These are phyloP conservation scores for Apiotrichum siamense DNA, from an alignment of 1,284 basidiomycete species.

Conservation along the genomic window DNA sequence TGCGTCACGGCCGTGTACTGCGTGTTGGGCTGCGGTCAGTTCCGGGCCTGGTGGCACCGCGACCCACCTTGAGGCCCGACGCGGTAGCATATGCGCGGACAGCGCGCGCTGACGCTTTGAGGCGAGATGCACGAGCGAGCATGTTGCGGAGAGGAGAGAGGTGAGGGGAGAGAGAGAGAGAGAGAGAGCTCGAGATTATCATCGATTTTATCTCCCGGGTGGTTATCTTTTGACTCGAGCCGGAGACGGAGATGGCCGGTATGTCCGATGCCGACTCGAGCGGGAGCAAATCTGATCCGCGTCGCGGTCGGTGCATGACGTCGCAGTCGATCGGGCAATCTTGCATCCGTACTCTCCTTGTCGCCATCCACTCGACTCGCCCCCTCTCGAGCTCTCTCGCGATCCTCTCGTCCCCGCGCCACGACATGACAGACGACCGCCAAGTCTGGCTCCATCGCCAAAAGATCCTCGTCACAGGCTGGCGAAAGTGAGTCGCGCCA, in stretches of 20 bases:
- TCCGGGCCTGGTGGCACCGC: neutral
- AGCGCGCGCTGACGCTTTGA: neutral
- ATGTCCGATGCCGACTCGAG: neutral
- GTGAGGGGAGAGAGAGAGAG: neutral
- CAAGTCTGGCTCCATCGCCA: constrained; percentile 17
- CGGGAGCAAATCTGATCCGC: neutral
- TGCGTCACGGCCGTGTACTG: constrained; percentile 52
- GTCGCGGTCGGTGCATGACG: no score
- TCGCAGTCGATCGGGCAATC: no score
- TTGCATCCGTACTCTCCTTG: neutral
- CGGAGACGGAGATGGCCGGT: neutral
- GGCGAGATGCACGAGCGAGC: constrained; percentile 6
- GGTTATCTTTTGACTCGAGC: neutral
- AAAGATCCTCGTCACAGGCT: constrained; percentile 71
- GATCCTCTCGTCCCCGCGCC: neutral
- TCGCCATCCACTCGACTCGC: neutral
- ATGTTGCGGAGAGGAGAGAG: neutral
- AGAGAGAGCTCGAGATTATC: no score
- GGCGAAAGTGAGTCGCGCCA: constrained; percentile 57
- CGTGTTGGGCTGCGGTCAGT: constrained; percentile 44
- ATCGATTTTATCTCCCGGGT: neutral
- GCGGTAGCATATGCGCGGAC: constrained; percentile 13
- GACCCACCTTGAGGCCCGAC: constrained; percentile 14
- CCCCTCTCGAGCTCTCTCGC: neutral
- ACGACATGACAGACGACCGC: neutral